Conservation (phyloP, 495 filamentous ascomycete species). For the Lepraria neglecta region DNA sequence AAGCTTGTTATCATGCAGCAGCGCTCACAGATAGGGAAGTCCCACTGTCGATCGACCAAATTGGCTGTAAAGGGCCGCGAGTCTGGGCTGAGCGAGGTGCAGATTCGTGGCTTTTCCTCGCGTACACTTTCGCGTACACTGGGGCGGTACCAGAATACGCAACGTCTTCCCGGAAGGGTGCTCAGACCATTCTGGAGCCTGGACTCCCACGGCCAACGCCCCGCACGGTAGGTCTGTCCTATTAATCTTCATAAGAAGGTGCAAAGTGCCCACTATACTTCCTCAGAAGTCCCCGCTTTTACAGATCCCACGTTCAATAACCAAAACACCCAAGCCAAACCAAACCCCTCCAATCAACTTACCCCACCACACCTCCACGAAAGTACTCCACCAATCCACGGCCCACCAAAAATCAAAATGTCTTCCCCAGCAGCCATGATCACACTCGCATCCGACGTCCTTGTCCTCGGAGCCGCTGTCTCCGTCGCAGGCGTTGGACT, state of each 20-base stretch:
- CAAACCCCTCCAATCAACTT: neutral
- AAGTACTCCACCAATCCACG: no score
- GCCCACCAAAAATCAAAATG: neutral
- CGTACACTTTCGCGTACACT: neutral
- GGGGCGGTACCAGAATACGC: no score
- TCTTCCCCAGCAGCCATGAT: neutral
- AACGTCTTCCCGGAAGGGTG: no score
- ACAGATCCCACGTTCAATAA: neutral
- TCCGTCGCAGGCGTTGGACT: neutral
- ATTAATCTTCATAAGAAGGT: slow-evolving; percentile 7
- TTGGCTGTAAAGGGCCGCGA: neutral
- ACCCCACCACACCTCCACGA: neutral
- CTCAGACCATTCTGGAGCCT: no score
- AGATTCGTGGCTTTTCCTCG: no score
- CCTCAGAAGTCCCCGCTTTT: neutral
- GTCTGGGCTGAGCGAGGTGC: neutral
- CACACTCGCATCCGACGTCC: slow-evolving; percentile 12
- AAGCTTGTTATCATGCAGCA: no score
- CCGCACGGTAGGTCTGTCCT: neutral
- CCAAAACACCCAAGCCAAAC: neutral
- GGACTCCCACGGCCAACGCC: no score
- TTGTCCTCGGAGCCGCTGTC: slow-evolving; percentile 16
- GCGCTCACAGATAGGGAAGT: neutral
- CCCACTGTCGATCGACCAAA: neutral
- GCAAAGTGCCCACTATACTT: neutral